Percentiles rank a stretch among this genome's conserved stretches.
phyloP scores from a whole-genome alignment of 805 yeast species.

The Kurtzmaniella fragi region DNA sequence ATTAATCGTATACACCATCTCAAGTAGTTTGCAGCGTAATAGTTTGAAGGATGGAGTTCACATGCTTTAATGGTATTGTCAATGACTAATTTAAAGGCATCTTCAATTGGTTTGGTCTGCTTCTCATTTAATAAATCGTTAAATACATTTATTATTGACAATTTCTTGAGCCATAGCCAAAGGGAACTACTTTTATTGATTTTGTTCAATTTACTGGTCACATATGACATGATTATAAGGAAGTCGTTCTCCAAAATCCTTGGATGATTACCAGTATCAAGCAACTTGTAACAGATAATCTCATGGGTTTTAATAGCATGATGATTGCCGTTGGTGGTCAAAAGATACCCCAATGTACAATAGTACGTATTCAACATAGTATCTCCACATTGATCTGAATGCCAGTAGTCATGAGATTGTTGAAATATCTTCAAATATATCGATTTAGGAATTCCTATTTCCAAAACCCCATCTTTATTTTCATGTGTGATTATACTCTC shows the following conservation, averaged over 20 bases:
- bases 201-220: constrained; percentile 22
- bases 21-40: constrained; percentile 30
- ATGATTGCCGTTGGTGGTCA: constrained; percentile 37
- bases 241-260: constrained; percentile 14
- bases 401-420: constrained; percentile 28
- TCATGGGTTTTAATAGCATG: constrained; percentile 27
- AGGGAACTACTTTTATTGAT: constrained; percentile 38
- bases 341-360: constrained; percentile 28
- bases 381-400: constrained; percentile 3
- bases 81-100: constrained; percentile 4
- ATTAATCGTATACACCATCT: constrained; percentile 21
- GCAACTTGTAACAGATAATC: constrained; percentile 10
- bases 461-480: constrained; percentile 12
- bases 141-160: constrained; percentile 13
- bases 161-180: constrained; percentile 29
- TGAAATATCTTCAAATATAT: constrained; percentile 26
- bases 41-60: constrained; percentile 33
- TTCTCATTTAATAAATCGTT: background rate
- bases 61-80: constrained; percentile 22
- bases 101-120: background rate
- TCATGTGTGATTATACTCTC: background rate
- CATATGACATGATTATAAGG: constrained; percentile 27
- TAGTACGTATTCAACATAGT: constrained; percentile 15
- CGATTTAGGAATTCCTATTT: constrained; percentile 28
- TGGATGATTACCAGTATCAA: constrained; percentile 2